These are phyloP conservation scores for Termitomyces sp. DNA, from an alignment of 768 basidiomycete species.

Conservation along the genomic window DNA sequence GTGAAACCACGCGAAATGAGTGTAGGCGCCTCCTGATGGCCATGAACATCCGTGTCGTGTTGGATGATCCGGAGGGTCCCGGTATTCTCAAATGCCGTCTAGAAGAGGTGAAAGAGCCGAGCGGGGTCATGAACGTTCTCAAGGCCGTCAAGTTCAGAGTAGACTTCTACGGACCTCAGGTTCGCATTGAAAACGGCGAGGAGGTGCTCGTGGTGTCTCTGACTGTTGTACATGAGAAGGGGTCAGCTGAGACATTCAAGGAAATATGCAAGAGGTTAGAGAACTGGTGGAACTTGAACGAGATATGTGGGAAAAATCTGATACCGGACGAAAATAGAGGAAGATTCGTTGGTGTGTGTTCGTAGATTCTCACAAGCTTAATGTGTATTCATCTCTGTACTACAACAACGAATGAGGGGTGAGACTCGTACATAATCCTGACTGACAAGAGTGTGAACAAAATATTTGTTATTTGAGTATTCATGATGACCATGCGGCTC, in stretches of 20 bases:
- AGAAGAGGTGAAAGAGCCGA: constrained; percentile 57
- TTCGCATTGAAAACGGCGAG: constrained; percentile 32
- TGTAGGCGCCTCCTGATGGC: constrained; percentile 68
- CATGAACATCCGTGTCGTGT: constrained; percentile 63
- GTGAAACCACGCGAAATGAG: constrained; percentile 63
- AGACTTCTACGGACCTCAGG: constrained; percentile 49
- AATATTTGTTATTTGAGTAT: no score
- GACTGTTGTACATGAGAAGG: constrained; percentile 77
- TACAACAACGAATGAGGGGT: neutral
- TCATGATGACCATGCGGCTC: neutral
- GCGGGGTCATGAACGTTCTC: constrained; percentile 43
- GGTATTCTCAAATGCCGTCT: constrained; percentile 73
- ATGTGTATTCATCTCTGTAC: neutral
- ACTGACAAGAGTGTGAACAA: neutral
- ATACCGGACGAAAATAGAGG: neutral
- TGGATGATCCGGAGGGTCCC: constrained; percentile 57
- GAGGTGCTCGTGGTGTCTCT: constrained; percentile 45
- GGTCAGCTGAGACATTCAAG: constrained; percentile 78
- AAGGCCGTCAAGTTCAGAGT: constrained; percentile 82
- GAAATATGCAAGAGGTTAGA: constrained; percentile 61
- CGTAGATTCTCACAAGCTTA: neutral
- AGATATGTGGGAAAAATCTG: neutral
- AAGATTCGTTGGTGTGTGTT: neutral
- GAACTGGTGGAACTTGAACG: constrained; percentile 65
- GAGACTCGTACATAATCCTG: neutral